Evolutionary conservation across 129 eudicot species (phyloP), one percentile per base, ranked within the genome.

Genomic region (Helianthus tuberosus): DNA sequence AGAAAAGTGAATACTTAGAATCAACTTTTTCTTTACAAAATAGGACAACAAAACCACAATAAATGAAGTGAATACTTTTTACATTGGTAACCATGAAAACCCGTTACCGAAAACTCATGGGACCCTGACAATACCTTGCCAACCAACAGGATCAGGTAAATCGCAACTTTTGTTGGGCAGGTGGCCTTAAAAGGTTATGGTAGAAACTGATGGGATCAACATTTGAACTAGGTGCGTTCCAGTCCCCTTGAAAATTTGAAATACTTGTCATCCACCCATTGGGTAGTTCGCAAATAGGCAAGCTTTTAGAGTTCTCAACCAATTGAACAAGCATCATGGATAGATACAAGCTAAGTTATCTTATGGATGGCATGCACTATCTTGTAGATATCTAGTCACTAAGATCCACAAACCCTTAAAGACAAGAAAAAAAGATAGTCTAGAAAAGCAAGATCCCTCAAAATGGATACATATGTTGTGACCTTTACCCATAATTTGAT

Each of bases 401-500:
- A 61, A 48, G 39, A 35, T 74, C 51, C 25, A 74, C 48, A 17
- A 17, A 62, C 12, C 35, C 67, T 55, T 57, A 25, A 25, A 46
- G 20, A 59, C 48, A 62, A 11, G 59, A 14, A 14, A 52, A 50
- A 47, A 38, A 38, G 72, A 75, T 75, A 64, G 55, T 68, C 20
- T 60, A 36, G 14, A 39, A 77, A 59, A 69, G 70, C 20, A 69
- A 48, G 8, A 58, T 68, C 15, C 68, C 41, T 58, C 50, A 58
- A 68, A 58, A 17, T 8, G 16, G 51, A 59, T 58, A 67, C 15
- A 12, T 5, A 68, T 35, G 69, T 55, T 68, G 46, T 58, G 44
- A 67, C 81, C 51, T 68, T 76, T 76, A 49, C 50, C 52, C 25
- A 12, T 68, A 32, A 44, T 20, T 58, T 46, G 53, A 57, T 68